A percentile compares a stretch with the other conserved stretches of the same genome.
Evolutionary conservation across 805 yeast species (phyloP).

Genomic region (Candida ulmi): DNA sequence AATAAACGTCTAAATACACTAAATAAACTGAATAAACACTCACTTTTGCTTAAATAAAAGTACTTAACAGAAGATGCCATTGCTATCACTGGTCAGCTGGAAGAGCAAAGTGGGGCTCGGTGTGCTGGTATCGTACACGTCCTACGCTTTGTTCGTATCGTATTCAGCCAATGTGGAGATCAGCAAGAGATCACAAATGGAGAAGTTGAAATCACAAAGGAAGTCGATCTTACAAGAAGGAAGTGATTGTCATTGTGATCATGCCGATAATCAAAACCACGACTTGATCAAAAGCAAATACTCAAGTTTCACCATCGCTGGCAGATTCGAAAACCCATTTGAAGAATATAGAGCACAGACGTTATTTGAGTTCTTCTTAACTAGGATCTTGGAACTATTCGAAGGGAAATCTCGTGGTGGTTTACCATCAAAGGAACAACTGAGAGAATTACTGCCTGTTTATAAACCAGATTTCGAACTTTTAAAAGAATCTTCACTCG

Average conservation of each 20-base stretch:
- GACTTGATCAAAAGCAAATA: constrained; percentile 27
- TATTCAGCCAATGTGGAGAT: constrained; percentile 50
- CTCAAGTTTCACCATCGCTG: constrained; percentile 50
- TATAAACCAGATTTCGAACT: constrained; percentile 40
- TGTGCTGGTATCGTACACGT: constrained; percentile 45
- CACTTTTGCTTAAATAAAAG: no score
- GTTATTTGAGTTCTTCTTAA: constrained; percentile 72
- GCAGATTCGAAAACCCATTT: constrained; percentile 88
- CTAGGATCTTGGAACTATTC: constrained; percentile 66
- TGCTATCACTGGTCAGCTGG: neutral
- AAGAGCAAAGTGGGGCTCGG: constrained; percentile 24
- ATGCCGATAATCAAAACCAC: no score
- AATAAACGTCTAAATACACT: no score
- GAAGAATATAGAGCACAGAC: constrained; percentile 88
- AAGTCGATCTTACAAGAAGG: constrained; percentile 12
- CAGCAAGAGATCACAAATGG: constrained; percentile 31
- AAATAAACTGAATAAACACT: no score
- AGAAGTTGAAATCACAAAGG: constrained; percentile 15
- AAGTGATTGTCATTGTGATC: constrained; percentile 15
- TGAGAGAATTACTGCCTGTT: constrained; percentile 55
- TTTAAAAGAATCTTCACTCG: constrained; percentile 14
- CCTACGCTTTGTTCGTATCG: constrained; percentile 60
- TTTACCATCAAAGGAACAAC: constrained; percentile 41
- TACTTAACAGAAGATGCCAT: neutral
- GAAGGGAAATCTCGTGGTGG: constrained; percentile 56